Conservation (phyloP, 1,284 basidiomycete genomes). For the Ustilago hordei region DNA sequence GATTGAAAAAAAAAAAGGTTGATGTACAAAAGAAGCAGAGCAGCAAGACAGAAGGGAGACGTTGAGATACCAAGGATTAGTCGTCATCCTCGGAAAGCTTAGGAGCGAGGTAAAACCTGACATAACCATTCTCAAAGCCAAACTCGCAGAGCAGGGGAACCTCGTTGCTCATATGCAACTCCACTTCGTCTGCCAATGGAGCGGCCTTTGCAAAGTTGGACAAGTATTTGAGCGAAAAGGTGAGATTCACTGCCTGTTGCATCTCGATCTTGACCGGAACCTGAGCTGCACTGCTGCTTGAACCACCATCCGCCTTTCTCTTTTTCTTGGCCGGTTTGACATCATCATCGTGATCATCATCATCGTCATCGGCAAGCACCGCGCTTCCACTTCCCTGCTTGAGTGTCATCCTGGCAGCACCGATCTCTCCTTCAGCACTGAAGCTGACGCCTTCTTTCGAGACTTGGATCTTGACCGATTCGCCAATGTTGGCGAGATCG, state of each 20-base stretch:
- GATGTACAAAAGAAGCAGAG: not conserved
- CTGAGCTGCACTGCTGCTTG: slow-evolving; percentile 64
- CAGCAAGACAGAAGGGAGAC: not conserved
- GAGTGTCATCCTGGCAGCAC: slow-evolving; percentile 87
- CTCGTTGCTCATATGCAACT: slow-evolving; percentile 67
- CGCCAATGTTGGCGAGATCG: slow-evolving; percentile 91
- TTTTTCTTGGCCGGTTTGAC: slow-evolving; percentile 61
- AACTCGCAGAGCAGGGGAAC: slow-evolving; percentile 77
- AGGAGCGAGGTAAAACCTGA: slow-evolving; percentile 68
- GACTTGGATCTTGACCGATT: slow-evolving; percentile 94
- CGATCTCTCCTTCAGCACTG: slow-evolving; percentile 90
- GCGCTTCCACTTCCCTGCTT: slow-evolving; percentile 76
- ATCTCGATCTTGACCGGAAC: slow-evolving; percentile 67
- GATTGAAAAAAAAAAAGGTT: not conserved
- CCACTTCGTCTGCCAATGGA: slow-evolving; percentile 79
- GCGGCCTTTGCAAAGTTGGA: slow-evolving; percentile 96
- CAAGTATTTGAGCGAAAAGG: slow-evolving; percentile 97
- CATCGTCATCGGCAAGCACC: slow-evolving; percentile 59
- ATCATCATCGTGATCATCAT: slow-evolving; percentile 64
- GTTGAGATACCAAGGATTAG: slow-evolving; percentile 12
- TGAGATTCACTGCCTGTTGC: slow-evolving; percentile 84
- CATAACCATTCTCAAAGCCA: slow-evolving; percentile 81
- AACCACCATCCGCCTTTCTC: slow-evolving; percentile 49
- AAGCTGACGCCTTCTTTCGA: slow-evolving; percentile 97
- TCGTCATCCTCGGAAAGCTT: slow-evolving; percentile 67